Percentiles rank a stretch among this genome's conserved stretches.
These are phyloP conservation scores for Russula ochroleuca DNA, from an alignment of 768 basidiomycete genomes.

Conservation along the genomic window DNA sequence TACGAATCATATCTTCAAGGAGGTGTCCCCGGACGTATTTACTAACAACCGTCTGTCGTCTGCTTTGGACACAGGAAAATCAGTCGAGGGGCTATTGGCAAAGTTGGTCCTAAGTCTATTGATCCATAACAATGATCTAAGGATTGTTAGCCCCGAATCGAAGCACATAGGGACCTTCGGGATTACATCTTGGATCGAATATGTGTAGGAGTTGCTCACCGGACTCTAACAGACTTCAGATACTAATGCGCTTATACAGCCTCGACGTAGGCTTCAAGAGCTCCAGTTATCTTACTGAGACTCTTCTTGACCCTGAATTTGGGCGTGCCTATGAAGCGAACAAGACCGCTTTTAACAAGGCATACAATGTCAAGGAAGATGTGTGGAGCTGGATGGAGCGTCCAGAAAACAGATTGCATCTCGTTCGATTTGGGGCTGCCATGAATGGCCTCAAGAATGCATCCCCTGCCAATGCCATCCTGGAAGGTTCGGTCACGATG, in stretches of 20 bases:
- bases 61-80: constrained; percentile 31
- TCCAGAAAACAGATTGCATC: constrained; percentile 5
- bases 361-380: neutral
- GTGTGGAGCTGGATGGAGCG: constrained; percentile 4
- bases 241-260: neutral
- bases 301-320: constrained; percentile 21
- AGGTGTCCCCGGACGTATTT: constrained; percentile 32
- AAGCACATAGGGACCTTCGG: constrained; percentile 16
- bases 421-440: constrained; percentile 4
- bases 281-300: constrained; percentile 28
- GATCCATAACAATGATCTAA: constrained; percentile 15
- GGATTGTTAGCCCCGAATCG: constrained; percentile 9
- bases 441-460: neutral
- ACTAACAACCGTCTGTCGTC: constrained; percentile 31
- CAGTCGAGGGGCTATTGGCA: constrained; percentile 26
- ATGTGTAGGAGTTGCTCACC: neutral
- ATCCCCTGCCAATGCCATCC: neutral
- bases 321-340: neutral
- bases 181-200: constrained; percentile 4
- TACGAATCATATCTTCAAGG: constrained; percentile 33
- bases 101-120: constrained; percentile 1
- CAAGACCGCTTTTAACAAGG: constrained; percentile 11
- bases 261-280: constrained; percentile 29
- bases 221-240: neutral
- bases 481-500: constrained; percentile 3